Evolutionary conservation across 2,329 filamentous ascomycete species (phyloP), one percentile per base, ranked within the genome.

Genomic region (Curvularia spicifera): DNA sequence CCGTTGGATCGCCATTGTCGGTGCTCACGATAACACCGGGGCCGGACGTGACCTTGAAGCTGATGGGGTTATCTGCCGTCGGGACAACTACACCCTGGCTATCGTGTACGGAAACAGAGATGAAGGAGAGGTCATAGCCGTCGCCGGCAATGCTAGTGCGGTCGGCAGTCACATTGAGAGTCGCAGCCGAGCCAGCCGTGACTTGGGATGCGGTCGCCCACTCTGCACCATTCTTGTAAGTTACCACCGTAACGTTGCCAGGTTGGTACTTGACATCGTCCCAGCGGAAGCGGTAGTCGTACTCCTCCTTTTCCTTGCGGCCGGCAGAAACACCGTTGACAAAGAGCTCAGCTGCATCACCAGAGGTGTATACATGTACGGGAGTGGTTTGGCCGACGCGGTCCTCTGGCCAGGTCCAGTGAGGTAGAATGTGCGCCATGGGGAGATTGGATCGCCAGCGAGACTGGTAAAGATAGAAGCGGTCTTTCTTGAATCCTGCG

Each of bases 401-500:
- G 15, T 80, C 57, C 0, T 42, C 56, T 7, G 82, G 79, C 82
- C 82, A 86, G 10, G 76, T 84, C 84, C 84, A 86, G 65, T 85
- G 84, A 2, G 84, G 84, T 0, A 85, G 76, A 18, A 86, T 80
- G 62, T 85, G 83, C 3, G 82, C 83, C 71, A 81, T 78, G 1
- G 63, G 71, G 0, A 83, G 53, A 15, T 82, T 79, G 0, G 83
- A 75, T 2, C 79, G 73, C 84, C 84, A 86, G 7, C 82, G 79
- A 0, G 83, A 70, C 64, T 85, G 84, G 59, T 86, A 86, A 4
- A 85, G 65, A 61, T 79, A 85, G 68, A 81, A 86, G 1, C 84
- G 76, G 57, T 86, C 83, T 69, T 86, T 86, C 54, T 76, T 78
- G 71, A 86, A 86, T 0, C 84, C 84, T 0, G 84, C 84, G 6